Evolutionary conservation across 2,329 filamentous ascomycete genomes (phyloP), one percentile per base, ranked within the genome.

Genomic region (Colletotrichum sp.): DNA sequence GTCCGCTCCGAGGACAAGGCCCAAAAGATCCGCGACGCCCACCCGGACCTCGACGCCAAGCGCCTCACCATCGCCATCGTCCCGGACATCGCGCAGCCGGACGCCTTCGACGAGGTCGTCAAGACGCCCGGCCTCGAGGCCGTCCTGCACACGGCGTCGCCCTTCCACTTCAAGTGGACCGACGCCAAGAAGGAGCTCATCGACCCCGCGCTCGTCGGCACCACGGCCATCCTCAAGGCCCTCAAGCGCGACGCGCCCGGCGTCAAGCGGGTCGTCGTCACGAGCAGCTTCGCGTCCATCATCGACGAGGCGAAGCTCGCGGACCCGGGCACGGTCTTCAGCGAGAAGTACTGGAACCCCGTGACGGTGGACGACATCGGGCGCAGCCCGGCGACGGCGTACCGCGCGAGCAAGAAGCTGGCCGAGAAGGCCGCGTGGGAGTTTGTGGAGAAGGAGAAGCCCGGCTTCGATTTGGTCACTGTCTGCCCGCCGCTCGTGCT

Each of bases 181-280:
- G 89, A 91, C 79, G 83, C 89, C 12, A 81, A 88, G 77, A 88
- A 83, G 68, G 90, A 92, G 73, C 86, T 93, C 34, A 83, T 93
- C 72, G 88, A 92, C 79, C 91, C 91, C 2, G 91, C 91, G 6
- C 84, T 92, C 62, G 84, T 89, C 70, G 92, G 90, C 77, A 92
- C 90, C 2, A 94, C 92, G 78, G 93, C 93, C 39, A 92, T 97
- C 71, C 92, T 95, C 44, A 90, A 93, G 78, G 92, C 94, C 22
- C 89, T 96, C 77, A 92, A 93, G 80, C 86, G 87, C 76, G 78
- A 90, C 82, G 81, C 89, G 1, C 90, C 89, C 1, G 78, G 78
- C 8, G 94, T 98, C 68, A 95, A 93, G 85, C 90, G 93, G 75
- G 93, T 98, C 16, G 92, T 94, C 72, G 83, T 93, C 63, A 92